These are phyloP conservation scores for Ganoderma lingzhi DNA, from an alignment of 1,284 basidiomycete species.

Conservation along the genomic window DNA sequence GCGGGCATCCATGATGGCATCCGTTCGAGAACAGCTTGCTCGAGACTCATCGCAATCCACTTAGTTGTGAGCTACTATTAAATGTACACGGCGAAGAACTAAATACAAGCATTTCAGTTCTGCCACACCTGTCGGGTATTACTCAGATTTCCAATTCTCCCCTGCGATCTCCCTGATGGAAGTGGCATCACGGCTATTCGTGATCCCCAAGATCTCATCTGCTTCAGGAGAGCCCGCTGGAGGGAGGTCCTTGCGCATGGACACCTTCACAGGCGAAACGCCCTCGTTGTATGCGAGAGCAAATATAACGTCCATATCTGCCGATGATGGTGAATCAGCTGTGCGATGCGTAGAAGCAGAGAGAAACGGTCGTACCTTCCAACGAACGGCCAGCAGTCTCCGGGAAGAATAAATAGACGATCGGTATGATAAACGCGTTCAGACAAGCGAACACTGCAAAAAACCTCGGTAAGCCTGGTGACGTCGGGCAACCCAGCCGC, in stretches of 20 bases:
- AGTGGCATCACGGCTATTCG: constrained; percentile 11
- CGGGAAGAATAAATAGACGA: constrained; percentile 73
- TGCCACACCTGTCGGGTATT: background rate
- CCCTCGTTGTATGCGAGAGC: constrained; percentile 64
- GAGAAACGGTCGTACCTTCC: constrained; percentile 51
- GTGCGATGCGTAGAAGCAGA: background rate
- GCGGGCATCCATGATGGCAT: background rate
- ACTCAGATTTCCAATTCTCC: constrained; percentile 18
- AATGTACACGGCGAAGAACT: background rate
- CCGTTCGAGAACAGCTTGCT: background rate
- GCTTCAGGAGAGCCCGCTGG: constrained; percentile 61
- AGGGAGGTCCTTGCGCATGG: constrained; percentile 63
- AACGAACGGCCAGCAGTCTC: constrained; percentile 71
- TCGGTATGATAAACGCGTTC: constrained; percentile 67
- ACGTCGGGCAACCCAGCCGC: background rate
- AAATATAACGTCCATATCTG: constrained; percentile 73
- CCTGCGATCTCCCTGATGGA: constrained; percentile 20
- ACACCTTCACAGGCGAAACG: constrained; percentile 63
- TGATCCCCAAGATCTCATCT: constrained; percentile 56
- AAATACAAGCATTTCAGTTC: constrained; percentile 1
- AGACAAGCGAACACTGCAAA: constrained; percentile 62
- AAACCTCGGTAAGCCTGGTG: background rate
- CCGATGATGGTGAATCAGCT: background rate
- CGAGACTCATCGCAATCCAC: background rate
- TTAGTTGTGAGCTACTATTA: background rate